Conservation (phyloP, 768 basidiomycete species). For the Panaeolus cyanescens region DNA sequence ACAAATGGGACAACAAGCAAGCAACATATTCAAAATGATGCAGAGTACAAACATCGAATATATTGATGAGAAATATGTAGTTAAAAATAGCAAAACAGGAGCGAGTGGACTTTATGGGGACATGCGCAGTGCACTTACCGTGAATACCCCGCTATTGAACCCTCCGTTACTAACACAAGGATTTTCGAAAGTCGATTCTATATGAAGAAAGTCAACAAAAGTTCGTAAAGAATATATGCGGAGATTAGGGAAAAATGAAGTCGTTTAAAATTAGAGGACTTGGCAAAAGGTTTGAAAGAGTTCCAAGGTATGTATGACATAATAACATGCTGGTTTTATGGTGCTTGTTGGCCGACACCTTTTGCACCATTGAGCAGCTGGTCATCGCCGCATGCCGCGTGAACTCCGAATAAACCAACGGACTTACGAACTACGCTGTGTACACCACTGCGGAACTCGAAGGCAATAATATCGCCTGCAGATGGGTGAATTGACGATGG, state of each 20-base stretch:
- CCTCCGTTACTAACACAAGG: slow-evolving; percentile 37
- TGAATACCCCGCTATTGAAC: slow-evolving; percentile 35
- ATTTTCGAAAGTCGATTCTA: slow-evolving; percentile 38
- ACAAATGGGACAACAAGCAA: not conserved
- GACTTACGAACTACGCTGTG: slow-evolving; percentile 42
- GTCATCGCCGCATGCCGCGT: no score
- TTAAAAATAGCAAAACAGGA: slow-evolving; percentile 1
- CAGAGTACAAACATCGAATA: not conserved
- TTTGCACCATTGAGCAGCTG: not conserved
- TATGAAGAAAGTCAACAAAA: not conserved
- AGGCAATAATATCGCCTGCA: slow-evolving; percentile 35
- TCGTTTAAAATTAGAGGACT: not conserved
- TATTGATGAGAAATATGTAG: not conserved
- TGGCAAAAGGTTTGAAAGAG: not conserved
- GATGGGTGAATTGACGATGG: slow-evolving; percentile 38
- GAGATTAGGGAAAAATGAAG: not conserved
- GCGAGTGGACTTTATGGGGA: slow-evolving; percentile 2
- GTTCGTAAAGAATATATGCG: not conserved
- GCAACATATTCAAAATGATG: not conserved
- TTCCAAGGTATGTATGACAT: not conserved
- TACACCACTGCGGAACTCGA: slow-evolving; percentile 39
- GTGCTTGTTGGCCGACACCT: not conserved
- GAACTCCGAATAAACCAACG: not conserved
- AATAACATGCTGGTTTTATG: not conserved
- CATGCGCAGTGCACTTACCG: slow-evolving; percentile 21